phyloP scores from a whole-genome alignment of 208 protist species.

The Tetramitus jugosus region DNA sequence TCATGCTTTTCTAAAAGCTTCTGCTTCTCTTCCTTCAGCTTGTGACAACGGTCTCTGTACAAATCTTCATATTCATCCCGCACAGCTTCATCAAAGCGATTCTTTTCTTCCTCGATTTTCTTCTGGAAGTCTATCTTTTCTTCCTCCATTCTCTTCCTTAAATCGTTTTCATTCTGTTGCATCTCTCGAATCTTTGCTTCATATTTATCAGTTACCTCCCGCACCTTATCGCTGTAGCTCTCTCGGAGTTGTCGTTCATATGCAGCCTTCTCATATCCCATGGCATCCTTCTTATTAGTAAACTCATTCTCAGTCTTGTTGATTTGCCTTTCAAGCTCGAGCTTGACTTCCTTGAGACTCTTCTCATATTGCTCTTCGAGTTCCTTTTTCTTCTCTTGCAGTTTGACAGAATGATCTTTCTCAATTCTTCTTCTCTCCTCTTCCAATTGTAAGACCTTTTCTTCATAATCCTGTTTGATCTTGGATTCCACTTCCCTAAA shows the following conservation, averaged over 20 bases:
- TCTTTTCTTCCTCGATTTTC: not conserved
- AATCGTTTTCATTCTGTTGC: not conserved
- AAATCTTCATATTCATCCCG: not conserved
- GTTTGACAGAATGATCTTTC: not conserved
- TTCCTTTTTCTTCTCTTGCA: constrained; percentile 10
- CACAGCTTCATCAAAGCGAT: not conserved
- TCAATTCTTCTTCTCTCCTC: not conserved
- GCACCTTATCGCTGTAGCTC: not conserved
- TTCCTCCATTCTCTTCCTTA: not conserved
- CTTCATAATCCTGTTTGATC: not conserved
- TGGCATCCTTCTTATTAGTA: not conserved
- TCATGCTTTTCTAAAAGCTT: not conserved
- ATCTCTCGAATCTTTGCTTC: not conserved
- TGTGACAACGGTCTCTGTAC: not conserved
- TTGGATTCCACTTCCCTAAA: not conserved
- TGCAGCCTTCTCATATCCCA: not conserved
- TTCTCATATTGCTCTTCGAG: not conserved
- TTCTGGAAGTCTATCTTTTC: not conserved
- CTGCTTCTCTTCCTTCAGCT: not conserved
- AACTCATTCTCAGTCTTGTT: not conserved
- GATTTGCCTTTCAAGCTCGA: not conserved
- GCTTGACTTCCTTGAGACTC: not conserved
- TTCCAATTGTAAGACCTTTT: not conserved
- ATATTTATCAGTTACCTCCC: not conserved
- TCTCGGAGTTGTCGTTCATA: constrained; percentile 9